Percentiles rank a stretch among this genome's conserved stretches.
phyloP scores from a whole-genome alignment of 225 moss, liverwort and hornwort species.

The Physcomitrellopsis africana region DNA sequence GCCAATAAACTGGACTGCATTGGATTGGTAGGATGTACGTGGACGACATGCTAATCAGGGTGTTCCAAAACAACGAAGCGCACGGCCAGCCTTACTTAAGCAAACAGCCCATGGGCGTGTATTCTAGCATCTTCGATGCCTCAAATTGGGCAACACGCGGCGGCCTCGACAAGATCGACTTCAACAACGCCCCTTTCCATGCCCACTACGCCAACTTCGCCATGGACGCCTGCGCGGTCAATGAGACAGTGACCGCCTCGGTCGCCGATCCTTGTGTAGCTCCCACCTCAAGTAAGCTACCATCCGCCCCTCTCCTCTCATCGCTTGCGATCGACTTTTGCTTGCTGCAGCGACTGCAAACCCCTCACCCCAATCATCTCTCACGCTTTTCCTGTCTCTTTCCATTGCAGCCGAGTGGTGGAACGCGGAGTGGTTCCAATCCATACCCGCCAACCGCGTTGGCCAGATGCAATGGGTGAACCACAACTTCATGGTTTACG shows the following conservation, averaged over 20 bases:
- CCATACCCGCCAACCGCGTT: constrained; percentile 41
- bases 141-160: constrained; percentile 73
- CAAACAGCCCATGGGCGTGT: constrained; percentile 77
- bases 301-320: not conserved
- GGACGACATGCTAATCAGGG: constrained; percentile 60
- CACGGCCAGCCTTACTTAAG: constrained; percentile 66
- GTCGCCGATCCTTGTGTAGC: constrained; percentile 35
- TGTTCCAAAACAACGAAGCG: constrained; percentile 63
- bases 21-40: constrained; percentile 67
- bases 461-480: constrained; percentile 60
- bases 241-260: constrained; percentile 22
- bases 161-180: constrained; percentile 58
- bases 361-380: too few species aligned
- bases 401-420: constrained; percentile 54
- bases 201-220: constrained; percentile 69
- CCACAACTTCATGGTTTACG: constrained; percentile 52
- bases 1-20: not conserved
- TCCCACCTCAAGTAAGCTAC: constrained; percentile 32
- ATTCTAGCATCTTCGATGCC: constrained; percentile 74
- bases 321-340: too few species aligned
- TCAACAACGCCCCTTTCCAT: constrained; percentile 56
- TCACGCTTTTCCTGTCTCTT: too few species aligned
- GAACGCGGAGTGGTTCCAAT: constrained; percentile 50
- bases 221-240: constrained; percentile 57
- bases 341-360: not conserved